Conservation (phyloP, 2,329 filamentous ascomycete genomes). For the Colletotrichum cuscutae region DNA sequence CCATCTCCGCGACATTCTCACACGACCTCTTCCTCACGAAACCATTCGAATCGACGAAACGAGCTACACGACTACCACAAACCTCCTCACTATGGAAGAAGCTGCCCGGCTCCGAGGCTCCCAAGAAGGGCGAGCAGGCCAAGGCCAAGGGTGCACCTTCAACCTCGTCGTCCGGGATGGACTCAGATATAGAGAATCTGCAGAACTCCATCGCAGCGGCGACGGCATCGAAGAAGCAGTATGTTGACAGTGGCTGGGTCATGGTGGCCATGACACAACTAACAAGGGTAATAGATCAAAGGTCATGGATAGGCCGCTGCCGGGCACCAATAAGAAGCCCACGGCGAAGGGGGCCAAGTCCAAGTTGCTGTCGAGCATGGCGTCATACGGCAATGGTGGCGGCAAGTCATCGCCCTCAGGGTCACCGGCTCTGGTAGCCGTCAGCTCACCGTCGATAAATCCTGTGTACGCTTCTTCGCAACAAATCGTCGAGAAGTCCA, state of each 20-base stretch:
- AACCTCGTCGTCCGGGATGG: conserved; percentile 52
- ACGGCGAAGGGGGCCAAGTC: conserved; percentile 51
- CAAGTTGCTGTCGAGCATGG: conserved; percentile 53
- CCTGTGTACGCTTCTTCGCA: conserved; percentile 62
- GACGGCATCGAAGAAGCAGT: conserved; percentile 53
- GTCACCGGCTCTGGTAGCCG: conserved; percentile 66
- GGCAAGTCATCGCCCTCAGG: conserved; percentile 56
- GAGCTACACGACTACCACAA: conserved; percentile 60
- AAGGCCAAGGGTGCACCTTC: conserved; percentile 44
- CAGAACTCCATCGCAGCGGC: conserved; percentile 55
- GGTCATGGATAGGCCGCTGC: conserved; percentile 46
- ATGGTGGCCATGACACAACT: conserved; percentile 37
- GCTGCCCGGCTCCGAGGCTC: conserved; percentile 34
- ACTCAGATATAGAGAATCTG: conserved; percentile 62
- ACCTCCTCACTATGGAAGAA: conserved; percentile 62
- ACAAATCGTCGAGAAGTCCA: conserved; percentile 62
- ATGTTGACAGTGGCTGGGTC: conserved; percentile 42
- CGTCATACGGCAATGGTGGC: conserved; percentile 44
- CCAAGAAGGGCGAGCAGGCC: conserved; percentile 43
- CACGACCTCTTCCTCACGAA: conserved; percentile 68
- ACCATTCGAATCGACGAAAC: conserved; percentile 57
- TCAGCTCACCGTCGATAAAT: conserved; percentile 63
- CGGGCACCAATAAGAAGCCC: conserved; percentile 43
- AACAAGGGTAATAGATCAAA: conserved; percentile 45
- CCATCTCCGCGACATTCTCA: conserved; percentile 55